Base-by-base conservation (phyloP, 176 grass and related monocot species). In the Raddia distichophylla region DNA sequence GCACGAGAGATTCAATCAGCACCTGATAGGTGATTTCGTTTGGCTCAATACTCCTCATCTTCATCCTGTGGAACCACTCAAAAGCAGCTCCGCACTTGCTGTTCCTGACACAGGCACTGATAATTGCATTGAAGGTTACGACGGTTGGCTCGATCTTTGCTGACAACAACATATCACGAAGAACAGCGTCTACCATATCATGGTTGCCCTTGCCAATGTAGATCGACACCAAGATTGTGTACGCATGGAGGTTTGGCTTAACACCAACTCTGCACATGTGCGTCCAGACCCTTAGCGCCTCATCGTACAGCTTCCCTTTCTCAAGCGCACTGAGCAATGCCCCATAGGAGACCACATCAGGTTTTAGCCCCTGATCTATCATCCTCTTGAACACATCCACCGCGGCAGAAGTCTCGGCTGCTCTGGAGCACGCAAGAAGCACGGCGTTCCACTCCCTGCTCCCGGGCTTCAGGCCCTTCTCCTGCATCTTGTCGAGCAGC, bases 21-120 rank as follows among this genome's bases (percentile, higher is more conserved):
- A 90, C 81, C 71, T 98, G 90, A 64, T 95, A 98, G 19, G 92
- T 98, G 68, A 94, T 77, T 79, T 87, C 84, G 58, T 94, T 91
- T 56, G 95, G 95, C 33, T 88, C 81, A 61, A 98, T 85, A 8
- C 37, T 80, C 78, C 34, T 34, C 63, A 80, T 71, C 54, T 93
- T 93, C 95, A 98, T 98, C 18, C 78, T 84, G 79, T 93, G 86
- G 81, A 98, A 98, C 95, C 92, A 98, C 62, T 98, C 92, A 14
- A 91, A 93, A 71, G 86, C 92, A 51, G 84, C 58, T 10, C 75
- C 72, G 22, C 78, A 66, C 70, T 61, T 79, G 8, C 54, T 79
- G 18, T 68, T 85, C 86, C 84, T 98, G 44, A 71, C 61, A 17
- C 90, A 98, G 0, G 86, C 86, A 6, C 81, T 85, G 22, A 98